Conservation (phyloP, 352 stramenopile genomes). For the Globisporangium iwayamae region DNA sequence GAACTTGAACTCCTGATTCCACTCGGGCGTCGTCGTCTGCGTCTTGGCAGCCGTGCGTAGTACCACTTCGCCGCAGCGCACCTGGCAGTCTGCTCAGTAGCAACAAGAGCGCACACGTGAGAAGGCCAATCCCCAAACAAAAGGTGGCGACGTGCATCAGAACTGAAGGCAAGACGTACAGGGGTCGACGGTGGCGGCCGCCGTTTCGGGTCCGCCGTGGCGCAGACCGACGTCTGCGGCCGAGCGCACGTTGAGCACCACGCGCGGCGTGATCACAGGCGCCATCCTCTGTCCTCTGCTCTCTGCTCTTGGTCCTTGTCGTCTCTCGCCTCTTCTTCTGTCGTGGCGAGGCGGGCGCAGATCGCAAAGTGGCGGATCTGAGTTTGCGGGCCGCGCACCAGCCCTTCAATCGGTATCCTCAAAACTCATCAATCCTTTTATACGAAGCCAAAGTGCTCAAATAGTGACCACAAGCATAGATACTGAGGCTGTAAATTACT, state of each 20-base stretch:
- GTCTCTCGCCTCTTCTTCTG: neutral
- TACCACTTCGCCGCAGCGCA: constrained; percentile 47
- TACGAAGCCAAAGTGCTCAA: too few relatives aligned
- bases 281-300: constrained; percentile 4
- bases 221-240: constrained; percentile 26
- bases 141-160: neutral
- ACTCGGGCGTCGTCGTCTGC: constrained; percentile 45
- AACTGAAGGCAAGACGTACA: constrained; percentile 21
- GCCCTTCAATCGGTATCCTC: too few relatives aligned
- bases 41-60: constrained; percentile 38
- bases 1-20: constrained; percentile 54
- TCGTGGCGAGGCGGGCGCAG: neutral
- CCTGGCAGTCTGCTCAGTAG: constrained; percentile 43
- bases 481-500: too few relatives aligned
- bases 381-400: neutral
- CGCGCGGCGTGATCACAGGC: constrained; percentile 32
- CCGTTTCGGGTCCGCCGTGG: constrained; percentile 2
- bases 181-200: constrained; percentile 20
- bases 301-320: neutral
- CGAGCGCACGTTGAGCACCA: constrained; percentile 36
- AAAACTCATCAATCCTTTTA: too few relatives aligned
- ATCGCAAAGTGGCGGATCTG: neutral
- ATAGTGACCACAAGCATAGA: too few relatives aligned
- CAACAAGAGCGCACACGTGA: neutral
- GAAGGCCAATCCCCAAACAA: too few relatives aligned